These are phyloP conservation scores for Spiraea crenata DNA, from an alignment of 331 rosid species.

Conservation along the genomic window DNA sequence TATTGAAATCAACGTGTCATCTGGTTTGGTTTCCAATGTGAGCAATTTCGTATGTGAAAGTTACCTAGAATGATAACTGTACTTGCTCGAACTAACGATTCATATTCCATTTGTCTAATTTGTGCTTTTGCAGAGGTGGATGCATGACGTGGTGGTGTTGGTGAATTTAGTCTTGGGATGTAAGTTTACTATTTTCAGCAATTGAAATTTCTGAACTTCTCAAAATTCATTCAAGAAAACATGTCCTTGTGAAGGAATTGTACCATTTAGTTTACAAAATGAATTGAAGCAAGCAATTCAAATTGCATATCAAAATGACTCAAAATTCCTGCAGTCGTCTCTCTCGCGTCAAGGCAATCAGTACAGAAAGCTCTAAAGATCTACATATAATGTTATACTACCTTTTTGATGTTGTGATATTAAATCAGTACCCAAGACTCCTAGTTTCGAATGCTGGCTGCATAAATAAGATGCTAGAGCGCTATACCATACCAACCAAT, in stretches of 20 bases:
- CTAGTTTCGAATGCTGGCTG: slow-evolving; percentile 4
- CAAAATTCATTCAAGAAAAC: neutral
- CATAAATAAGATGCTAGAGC: neutral
- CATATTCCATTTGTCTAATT: too few relatives aligned
- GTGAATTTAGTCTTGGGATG: too few relatives aligned
- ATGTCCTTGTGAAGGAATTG: neutral
- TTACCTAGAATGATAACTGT: too few relatives aligned
- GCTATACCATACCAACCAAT: neutral
- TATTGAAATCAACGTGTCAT: too few relatives aligned
- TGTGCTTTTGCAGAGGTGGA: too few relatives aligned
- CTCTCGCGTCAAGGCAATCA: neutral
- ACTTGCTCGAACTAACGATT: too few relatives aligned
- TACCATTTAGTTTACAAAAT: too few relatives aligned
- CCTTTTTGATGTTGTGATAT: neutral
- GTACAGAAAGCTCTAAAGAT: neutral
- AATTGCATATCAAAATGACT: neutral
- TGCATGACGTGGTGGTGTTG: too few relatives aligned
- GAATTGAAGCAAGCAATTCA: neutral
- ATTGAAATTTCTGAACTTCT: neutral
- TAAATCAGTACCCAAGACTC: too few relatives aligned
- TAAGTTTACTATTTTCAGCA: neutral
- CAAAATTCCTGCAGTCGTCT: neutral
- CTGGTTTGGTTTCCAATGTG: too few relatives aligned
- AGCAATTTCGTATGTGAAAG: too few relatives aligned
- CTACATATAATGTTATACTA: neutral